Conservation (phyloP, 306 rosid species). For the Purshia tridentata region DNA sequence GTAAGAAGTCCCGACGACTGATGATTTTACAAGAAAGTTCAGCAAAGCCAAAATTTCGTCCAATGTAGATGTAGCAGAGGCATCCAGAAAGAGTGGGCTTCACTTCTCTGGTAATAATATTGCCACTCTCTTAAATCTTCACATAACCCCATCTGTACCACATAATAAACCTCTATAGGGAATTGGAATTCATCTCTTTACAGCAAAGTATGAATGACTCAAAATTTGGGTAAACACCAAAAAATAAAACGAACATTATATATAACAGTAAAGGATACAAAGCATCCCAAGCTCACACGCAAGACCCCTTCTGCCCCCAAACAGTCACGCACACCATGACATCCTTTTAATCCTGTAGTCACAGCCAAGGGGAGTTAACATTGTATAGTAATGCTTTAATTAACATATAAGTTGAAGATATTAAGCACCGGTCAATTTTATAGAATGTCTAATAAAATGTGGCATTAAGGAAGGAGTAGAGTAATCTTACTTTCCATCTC, state of each 20-base stretch:
- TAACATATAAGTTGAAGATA: not conserved
- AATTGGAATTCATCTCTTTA: not conserved
- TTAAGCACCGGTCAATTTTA: too few relatives aligned
- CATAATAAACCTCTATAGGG: too few relatives aligned
- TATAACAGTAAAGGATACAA: constrained; percentile 68
- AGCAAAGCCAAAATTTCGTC: too few relatives aligned
- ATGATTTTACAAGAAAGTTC: too few relatives aligned
- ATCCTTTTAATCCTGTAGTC: constrained; percentile 64
- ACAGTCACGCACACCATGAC: constrained; percentile 64
- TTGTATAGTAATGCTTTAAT: not conserved
- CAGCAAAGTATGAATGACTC: not conserved
- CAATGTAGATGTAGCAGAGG: too few relatives aligned
- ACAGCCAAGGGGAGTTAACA: constrained; percentile 18
- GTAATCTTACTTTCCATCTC: constrained; percentile 63
- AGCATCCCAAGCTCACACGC: constrained; percentile 95
- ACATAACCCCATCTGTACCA: too few relatives aligned
- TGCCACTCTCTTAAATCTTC: too few relatives aligned
- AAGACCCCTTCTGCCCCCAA: constrained; percentile 90
- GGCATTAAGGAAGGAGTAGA: constrained; percentile 5
- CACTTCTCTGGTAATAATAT: too few relatives aligned
- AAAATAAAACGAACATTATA: not conserved
- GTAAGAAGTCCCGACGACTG: too few relatives aligned
- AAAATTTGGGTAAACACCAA: not conserved
- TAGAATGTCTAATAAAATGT: not conserved
- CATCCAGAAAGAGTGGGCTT: too few relatives aligned